Percentiles rank a stretch among this genome's conserved stretches.
These are phyloP conservation scores for Nakazawaea siamensis DNA, from an alignment of 805 yeast species.

Conservation along the genomic window DNA sequence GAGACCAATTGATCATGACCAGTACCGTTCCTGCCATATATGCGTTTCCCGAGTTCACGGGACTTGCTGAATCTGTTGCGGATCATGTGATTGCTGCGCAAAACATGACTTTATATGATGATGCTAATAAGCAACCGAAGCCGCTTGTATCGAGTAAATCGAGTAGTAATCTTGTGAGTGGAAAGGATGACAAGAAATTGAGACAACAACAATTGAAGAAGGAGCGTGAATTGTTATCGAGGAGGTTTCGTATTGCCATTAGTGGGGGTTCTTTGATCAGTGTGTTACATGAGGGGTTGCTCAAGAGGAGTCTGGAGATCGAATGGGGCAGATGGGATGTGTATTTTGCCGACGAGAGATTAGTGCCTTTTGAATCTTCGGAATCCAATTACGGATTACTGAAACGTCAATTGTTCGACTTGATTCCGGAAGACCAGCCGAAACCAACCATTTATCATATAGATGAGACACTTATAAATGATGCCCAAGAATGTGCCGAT, in stretches of 20 bases:
- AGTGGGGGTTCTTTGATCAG: constrained; percentile 90
- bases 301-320: constrained; percentile 60
- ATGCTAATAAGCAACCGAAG: constrained; percentile 15
- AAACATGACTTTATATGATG: constrained; percentile 48
- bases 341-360: constrained; percentile 92
- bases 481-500: constrained; percentile 92
- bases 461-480: constrained; percentile 64
- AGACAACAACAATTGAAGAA: constrained; percentile 26
- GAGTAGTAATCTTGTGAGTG: constrained; percentile 12
- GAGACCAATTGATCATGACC: constrained; percentile 43
- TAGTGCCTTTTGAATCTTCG: constrained; percentile 76
- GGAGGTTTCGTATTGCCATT: constrained; percentile 81
- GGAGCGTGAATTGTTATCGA: constrained; percentile 44
- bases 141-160: constrained; percentile 12
- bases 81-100: constrained; percentile 90
- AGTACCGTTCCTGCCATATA: constrained; percentile 90
- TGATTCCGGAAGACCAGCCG: constrained; percentile 38
- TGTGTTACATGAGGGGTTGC: constrained; percentile 79
- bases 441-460: constrained; percentile 77
- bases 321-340: constrained; percentile 95
- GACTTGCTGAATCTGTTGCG: constrained; percentile 95
- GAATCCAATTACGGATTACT: constrained; percentile 90
- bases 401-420: constrained; percentile 73
- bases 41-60: constrained; percentile 83
- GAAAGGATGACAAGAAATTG: constrained; percentile 7